These are phyloP conservation scores for Pleurotus citrinopileatus DNA, from an alignment of 768 basidiomycete genomes.

Conservation along the genomic window DNA sequence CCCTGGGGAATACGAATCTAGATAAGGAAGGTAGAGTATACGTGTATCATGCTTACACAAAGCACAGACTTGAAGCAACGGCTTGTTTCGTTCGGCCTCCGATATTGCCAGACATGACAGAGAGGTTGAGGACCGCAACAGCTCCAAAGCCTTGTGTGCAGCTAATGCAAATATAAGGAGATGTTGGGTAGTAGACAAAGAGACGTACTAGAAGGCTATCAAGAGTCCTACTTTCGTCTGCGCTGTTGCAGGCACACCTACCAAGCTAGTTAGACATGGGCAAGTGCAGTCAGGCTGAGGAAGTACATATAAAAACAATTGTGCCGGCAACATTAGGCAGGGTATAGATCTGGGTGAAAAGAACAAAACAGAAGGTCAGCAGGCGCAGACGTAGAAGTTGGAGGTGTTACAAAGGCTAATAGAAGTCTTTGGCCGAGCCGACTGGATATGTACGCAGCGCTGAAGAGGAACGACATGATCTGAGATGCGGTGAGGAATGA, in stretches of 20 bases:
- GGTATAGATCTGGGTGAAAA: slow-evolving; percentile 30
- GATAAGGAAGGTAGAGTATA: neutral
- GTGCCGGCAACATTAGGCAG: slow-evolving; percentile 49
- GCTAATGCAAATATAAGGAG: slow-evolving; percentile 19
- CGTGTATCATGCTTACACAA: slow-evolving; percentile 28
- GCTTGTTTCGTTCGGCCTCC: slow-evolving; percentile 51
- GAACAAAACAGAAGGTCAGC: too few relatives aligned
- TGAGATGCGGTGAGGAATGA: neutral
- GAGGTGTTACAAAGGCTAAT: slow-evolving; percentile 42
- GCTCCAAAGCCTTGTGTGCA: slow-evolving; percentile 46
- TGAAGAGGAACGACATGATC: slow-evolving; percentile 43
- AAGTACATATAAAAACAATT: slow-evolving; percentile 41
- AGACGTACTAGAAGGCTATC: slow-evolving; percentile 44
- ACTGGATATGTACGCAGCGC: slow-evolving; percentile 38
- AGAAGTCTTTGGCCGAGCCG: slow-evolving; percentile 42
- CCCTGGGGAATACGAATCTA: slow-evolving; percentile 19
- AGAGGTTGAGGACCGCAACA: slow-evolving; percentile 42
- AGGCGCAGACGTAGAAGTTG: too few relatives aligned
- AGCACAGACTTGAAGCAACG: slow-evolving; percentile 44
- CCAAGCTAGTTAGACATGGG: neutral
- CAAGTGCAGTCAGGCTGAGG: neutral
- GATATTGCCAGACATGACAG: slow-evolving; percentile 44
- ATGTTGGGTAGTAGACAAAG: neutral
- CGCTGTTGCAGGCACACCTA: slow-evolving; percentile 35
- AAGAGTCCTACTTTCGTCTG: slow-evolving; percentile 44